phyloP scores from a whole-genome alignment of 768 basidiomycete genomes.

The Mycena albidolilacea region DNA sequence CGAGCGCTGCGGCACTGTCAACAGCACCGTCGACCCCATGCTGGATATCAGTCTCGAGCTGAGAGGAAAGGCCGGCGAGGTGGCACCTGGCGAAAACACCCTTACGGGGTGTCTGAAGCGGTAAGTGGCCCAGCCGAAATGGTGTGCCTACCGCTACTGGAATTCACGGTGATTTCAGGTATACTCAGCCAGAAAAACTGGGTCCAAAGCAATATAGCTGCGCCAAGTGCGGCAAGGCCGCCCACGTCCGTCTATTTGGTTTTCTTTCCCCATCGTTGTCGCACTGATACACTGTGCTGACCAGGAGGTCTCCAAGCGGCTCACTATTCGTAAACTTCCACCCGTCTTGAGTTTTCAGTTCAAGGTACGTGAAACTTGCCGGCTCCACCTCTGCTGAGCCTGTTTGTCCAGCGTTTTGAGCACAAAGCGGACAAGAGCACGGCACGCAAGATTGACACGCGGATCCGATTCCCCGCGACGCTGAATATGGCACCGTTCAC shows the following conservation, averaged over 20 bases:
- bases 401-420: conserved; percentile 83
- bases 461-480: conserved; percentile 84
- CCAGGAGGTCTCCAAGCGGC: conserved; percentile 86
- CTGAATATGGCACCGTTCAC: conserved; percentile 94
- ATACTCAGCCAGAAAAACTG: not conserved
- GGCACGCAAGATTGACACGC: conserved; percentile 88
- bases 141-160: not conserved
- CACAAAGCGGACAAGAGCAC: conserved; percentile 81
- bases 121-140: not conserved
- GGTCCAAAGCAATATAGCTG: conserved; percentile 4
- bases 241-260: not conserved
- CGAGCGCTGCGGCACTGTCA: not conserved
- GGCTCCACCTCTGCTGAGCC: conserved; percentile 4
- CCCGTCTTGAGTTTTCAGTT: conserved; percentile 95
- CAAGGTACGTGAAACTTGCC: conserved; percentile 70
- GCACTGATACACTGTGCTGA: not conserved
- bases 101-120: not conserved
- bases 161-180: not conserved
- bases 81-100: not conserved
- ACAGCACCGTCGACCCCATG: not conserved
- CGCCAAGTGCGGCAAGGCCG: not conserved
- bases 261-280: not conserved
- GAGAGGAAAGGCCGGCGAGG: not conserved
- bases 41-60: not conserved
- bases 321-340: conserved; percentile 89